Evolutionary conservation across 164 flowering plant species (phyloP).

Genomic region (Dillenia suffruticosa): DNA sequence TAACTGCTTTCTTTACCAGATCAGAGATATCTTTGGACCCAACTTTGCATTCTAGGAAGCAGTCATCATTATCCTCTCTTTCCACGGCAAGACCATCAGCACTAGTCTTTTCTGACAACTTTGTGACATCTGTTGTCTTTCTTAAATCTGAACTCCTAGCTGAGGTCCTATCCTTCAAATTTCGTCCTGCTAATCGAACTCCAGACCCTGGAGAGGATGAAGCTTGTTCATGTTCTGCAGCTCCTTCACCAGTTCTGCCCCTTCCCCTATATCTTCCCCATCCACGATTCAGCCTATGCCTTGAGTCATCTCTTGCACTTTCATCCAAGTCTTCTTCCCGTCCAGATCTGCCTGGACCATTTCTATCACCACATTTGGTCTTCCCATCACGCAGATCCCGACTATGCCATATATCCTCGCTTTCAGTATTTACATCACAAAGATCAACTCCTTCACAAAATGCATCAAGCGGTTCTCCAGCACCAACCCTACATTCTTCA

Average conservation of each 20-base stretch:
- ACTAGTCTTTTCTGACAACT: slow-evolving; percentile 21
- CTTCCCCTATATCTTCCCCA: slow-evolving; percentile 51
- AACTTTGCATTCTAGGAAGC: slow-evolving; percentile 60
- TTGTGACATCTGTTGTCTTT: slow-evolving; percentile 37
- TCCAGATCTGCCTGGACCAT: slow-evolving; percentile 17
- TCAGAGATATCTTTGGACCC: slow-evolving; percentile 75
- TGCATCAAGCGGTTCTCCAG: slow-evolving; percentile 33
- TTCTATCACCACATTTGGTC: slow-evolving; percentile 34
- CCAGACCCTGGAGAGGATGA: slow-evolving; percentile 62
- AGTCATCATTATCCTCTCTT: slow-evolving; percentile 71
- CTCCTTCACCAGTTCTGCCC: slow-evolving; percentile 54
- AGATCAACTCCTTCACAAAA: slow-evolving; percentile 33
- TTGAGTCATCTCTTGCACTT: slow-evolving; percentile 59
- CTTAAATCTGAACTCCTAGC: slow-evolving; percentile 38
- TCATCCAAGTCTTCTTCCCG: slow-evolving; percentile 59
- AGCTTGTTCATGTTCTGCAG: slow-evolving; percentile 45
- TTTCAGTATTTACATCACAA: slow-evolving; percentile 38
- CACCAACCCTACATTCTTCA: slow-evolving; percentile 39
- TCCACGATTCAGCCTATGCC: slow-evolving; percentile 52
- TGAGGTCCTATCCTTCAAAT: slow-evolving; percentile 41
- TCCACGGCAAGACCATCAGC: slow-evolving; percentile 37
- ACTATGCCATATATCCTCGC: slow-evolving; percentile 42
- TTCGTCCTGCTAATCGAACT: slow-evolving; percentile 42
- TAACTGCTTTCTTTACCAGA: slow-evolving; percentile 72
- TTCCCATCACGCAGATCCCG: slow-evolving; percentile 47